phyloP scores from a whole-genome alignment of 257 asterid species.

The Linaria vulgaris region DNA sequence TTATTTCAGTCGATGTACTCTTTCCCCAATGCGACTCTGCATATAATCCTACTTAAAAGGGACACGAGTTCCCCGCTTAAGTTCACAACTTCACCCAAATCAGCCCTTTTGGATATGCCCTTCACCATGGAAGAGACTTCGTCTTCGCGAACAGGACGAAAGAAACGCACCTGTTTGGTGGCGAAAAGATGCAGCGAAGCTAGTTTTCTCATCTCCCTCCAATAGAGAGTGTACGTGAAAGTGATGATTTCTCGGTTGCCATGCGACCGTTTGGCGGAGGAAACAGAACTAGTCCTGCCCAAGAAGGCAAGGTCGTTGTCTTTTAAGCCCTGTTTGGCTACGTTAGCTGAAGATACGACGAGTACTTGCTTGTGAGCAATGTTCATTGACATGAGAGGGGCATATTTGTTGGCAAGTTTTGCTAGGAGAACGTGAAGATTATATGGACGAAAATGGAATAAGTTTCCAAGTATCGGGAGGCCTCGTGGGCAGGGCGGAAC shows the following conservation, averaged over 20 bases:
- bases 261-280: neutral
- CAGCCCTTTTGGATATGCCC: neutral
- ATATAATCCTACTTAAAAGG: conserved; percentile 5
- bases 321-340: conserved; percentile 12
- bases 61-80: conserved; percentile 2
- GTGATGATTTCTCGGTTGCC: neutral
- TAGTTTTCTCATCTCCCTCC: conserved; percentile 22
- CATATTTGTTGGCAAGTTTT: conserved; percentile 12
- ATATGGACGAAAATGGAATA: conserved; percentile 9
- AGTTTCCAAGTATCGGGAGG: conserved; percentile 23
- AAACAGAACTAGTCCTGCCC: conserved; percentile 4
- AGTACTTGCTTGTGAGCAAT: conserved; percentile 2
- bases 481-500: conserved; percentile 23
- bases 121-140: conserved; percentile 8
- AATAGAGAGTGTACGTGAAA: conserved; percentile 11
- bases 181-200: conserved; percentile 15
- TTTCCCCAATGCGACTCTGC: conserved; percentile 25
- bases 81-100: neutral
- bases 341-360: conserved; percentile 16
- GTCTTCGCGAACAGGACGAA: neutral
- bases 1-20: neutral
- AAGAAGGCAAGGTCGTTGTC: conserved; percentile 14
- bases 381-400: conserved; percentile 25
- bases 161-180: conserved; percentile 18
- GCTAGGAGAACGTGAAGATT: conserved; percentile 11